Evolutionary conservation across 805 yeast genomes (phyloP).

Genomic region (Debaryomyces maramus): DNA sequence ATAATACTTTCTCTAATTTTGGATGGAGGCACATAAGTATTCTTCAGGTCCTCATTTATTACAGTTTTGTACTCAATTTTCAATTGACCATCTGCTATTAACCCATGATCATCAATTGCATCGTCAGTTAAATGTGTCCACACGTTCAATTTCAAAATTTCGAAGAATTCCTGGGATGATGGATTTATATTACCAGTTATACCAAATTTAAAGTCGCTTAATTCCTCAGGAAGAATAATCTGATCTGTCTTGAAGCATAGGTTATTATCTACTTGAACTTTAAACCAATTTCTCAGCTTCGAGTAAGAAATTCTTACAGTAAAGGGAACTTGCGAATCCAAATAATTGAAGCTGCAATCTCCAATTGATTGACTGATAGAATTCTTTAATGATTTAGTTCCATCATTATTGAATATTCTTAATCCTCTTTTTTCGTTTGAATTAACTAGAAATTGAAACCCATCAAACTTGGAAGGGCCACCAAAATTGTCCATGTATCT

Average conservation of each 20-base stretch:
- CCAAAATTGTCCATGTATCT: slow-evolving; percentile 45
- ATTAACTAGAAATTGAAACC: slow-evolving; percentile 62
- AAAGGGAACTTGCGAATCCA: slow-evolving; percentile 69
- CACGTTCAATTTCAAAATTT: slow-evolving; percentile 57
- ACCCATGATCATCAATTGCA: slow-evolving; percentile 57
- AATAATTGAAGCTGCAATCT: slow-evolving; percentile 57
- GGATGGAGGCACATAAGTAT: slow-evolving; percentile 17
- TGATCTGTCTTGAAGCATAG: slow-evolving; percentile 66
- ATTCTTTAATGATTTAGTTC: slow-evolving; percentile 36
- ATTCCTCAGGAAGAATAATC: slow-evolving; percentile 42
- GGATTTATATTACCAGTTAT: slow-evolving; percentile 43
- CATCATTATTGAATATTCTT: slow-evolving; percentile 62
- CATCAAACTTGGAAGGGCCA: slow-evolving; percentile 56
- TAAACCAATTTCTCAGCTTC: slow-evolving; percentile 43
- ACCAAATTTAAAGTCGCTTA: slow-evolving; percentile 49
- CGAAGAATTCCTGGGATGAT: slow-evolving; percentile 56
- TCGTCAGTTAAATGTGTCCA: slow-evolving; percentile 56
- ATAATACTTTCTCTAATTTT: slow-evolving; percentile 35
- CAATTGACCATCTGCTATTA: slow-evolving; percentile 43
- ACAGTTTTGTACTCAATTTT: slow-evolving; percentile 38
- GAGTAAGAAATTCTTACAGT: slow-evolving; percentile 67
- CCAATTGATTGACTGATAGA: slow-evolving; percentile 45
- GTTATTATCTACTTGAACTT: slow-evolving; percentile 71
- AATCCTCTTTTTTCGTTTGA: slow-evolving; percentile 50
- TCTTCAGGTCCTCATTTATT: slow-evolving; percentile 15